These are phyloP conservation scores for Aspergillus ochraceoroseus DNA, from an alignment of 2,329 filamentous ascomycete species.

Conservation along the genomic window DNA sequence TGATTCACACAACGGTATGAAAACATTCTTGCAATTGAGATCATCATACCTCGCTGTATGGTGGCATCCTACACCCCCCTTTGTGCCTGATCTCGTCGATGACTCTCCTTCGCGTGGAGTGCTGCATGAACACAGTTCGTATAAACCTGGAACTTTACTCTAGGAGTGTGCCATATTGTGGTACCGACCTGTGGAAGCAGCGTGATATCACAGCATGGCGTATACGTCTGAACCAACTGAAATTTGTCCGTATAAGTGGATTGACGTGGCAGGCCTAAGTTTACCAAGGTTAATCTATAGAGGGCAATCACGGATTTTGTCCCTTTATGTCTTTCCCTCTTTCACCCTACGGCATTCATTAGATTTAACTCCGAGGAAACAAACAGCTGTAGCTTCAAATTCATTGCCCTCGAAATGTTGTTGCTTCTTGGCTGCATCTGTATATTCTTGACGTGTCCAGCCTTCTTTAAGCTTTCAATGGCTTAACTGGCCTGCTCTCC, in stretches of 20 bases:
- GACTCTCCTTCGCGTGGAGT: conserved; percentile 3
- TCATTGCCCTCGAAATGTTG: not conserved
- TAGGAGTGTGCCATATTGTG: conserved; percentile 3
- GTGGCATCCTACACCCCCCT: not conserved
- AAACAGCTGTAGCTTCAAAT: conserved; percentile 2
- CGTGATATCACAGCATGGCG: conserved; percentile 16
- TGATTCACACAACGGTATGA: not conserved
- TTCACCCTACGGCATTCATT: too few relatives aligned
- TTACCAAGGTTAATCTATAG: not conserved
- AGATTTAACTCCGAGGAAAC: conserved; percentile 1
- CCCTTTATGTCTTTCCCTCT: too few relatives aligned
- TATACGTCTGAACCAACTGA: conserved; percentile 7
- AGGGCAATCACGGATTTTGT: not conserved
- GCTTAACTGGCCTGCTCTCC: too few relatives aligned
- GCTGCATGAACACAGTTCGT: conserved; percentile 5
- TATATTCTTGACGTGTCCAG: not conserved
- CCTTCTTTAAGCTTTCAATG: too few relatives aligned
- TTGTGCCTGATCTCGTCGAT: not conserved
- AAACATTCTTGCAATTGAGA: conserved; percentile 6
- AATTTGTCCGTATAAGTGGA: conserved; percentile 4
- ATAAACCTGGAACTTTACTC: conserved; percentile 3
- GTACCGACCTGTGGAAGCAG: conserved; percentile 15
- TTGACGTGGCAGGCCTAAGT: conserved; percentile 21
- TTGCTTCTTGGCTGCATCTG: not conserved
- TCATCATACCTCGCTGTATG: not conserved